These are phyloP conservation scores for Amaranthus palmeri DNA, from an alignment of 148 eudicot genomes.

Conservation along the genomic window DNA sequence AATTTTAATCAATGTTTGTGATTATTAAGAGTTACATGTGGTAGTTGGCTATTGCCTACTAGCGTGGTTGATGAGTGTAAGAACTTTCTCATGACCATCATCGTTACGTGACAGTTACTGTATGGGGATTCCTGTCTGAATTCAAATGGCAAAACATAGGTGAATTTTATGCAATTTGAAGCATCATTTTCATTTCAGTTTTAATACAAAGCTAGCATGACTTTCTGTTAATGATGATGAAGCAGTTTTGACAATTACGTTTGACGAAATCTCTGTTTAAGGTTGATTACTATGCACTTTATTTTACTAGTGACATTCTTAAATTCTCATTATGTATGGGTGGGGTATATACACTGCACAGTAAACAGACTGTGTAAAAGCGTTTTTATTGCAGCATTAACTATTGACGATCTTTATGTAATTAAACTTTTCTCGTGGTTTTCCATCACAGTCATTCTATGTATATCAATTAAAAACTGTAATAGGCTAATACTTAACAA, in stretches of 20 bases:
- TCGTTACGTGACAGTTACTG: background rate
- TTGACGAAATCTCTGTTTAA: slow-evolving; percentile 3
- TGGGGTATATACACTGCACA: no score
- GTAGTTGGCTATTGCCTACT: slow-evolving; percentile 15
- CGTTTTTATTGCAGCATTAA: no score
- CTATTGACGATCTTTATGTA: no score
- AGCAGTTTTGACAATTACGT: no score
- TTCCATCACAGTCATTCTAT: no score
- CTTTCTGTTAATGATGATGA: no score
- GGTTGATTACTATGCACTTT: background rate
- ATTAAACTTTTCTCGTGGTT: no score
- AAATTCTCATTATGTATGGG: no score
- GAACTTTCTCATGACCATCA: slow-evolving; percentile 10
- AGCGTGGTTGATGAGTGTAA: slow-evolving; percentile 4
- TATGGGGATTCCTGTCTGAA: slow-evolving; percentile 1
- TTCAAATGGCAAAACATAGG: background rate
- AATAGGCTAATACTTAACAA: no score
- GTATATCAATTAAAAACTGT: no score
- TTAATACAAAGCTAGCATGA: background rate
- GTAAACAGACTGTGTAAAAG: no score
- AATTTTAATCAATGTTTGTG: background rate
- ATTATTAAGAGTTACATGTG: background rate
- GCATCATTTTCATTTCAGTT: background rate
- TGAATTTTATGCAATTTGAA: background rate
- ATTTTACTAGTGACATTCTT: no score